A percentile compares a stretch with the other conserved stretches of the same genome.
Evolutionary conservation across 306 rosid species (phyloP).

Genomic region (Astragalus glycyphyllos): DNA sequence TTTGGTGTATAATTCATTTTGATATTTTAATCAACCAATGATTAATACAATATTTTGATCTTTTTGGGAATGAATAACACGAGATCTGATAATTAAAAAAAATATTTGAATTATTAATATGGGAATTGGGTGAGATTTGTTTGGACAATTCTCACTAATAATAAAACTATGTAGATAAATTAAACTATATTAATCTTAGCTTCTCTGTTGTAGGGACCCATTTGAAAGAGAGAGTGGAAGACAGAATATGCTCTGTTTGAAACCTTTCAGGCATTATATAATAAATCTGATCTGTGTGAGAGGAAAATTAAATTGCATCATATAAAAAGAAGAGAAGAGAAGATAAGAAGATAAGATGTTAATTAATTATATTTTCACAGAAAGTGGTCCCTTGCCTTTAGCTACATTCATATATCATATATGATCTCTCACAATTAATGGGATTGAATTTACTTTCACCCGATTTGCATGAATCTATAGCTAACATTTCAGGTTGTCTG

Average conservation of each 20-base stretch:
- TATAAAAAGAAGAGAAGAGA: slow-evolving; percentile 32
- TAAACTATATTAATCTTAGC: slow-evolving; percentile 35
- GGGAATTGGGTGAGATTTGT: not conserved
- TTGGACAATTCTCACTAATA: not conserved
- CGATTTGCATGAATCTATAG: slow-evolving; percentile 46
- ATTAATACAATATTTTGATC: not conserved
- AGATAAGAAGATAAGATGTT: slow-evolving; percentile 55
- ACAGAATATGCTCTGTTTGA: slow-evolving; percentile 28
- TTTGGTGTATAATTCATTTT: not conserved
- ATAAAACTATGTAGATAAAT: not conserved
- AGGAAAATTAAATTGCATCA: slow-evolving; percentile 19
- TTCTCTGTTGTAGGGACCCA: slow-evolving; percentile 48
- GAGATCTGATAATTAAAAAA: not conserved
- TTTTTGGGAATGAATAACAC: not conserved
- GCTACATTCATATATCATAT: slow-evolving; percentile 9
- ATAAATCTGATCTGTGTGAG: not conserved
- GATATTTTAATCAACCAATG: not conserved
- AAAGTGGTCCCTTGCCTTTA: slow-evolving; percentile 57
- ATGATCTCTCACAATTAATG: slow-evolving; percentile 27
- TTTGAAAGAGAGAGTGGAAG: slow-evolving; percentile 39
- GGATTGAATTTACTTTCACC: slow-evolving; percentile 47
- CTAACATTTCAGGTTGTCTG: slow-evolving; percentile 56
- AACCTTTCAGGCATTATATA: slow-evolving; percentile 6
- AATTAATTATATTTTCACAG: slow-evolving; percentile 42
- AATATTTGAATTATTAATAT: not conserved